Base-by-base conservation (phyloP, 177 flowering plant genomes). In the Vitis hybrid region DNA sequence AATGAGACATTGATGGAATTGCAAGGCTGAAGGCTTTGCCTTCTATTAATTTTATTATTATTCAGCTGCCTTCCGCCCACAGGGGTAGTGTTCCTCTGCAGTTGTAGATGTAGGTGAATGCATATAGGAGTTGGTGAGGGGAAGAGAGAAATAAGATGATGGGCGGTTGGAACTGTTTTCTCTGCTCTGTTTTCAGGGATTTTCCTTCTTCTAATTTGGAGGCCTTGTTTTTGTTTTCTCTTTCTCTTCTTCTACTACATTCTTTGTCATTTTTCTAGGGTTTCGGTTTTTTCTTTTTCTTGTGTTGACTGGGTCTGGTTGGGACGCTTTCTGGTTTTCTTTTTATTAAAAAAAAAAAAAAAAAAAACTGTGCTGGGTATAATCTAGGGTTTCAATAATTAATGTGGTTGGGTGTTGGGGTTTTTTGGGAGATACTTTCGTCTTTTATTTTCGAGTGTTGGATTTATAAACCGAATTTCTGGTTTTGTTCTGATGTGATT, bases 1-100 rank as follows among this genome's bases (percentile, higher is more conserved):
- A 72, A 75, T 75, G 74, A 30, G 60, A 69, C 72, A 55, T 64
- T 64, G 71, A 68, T 63, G 69, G 62, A 40, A 45, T 40, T 11
- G 55, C 56, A 55, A 60, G 48, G 48, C 48, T 40, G 48, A 40
- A 40, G 48, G 48, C 48, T 40, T 40, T 40, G 48, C 48, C 7
- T 40, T 40, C 5, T 5, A 40, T 40, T 40, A 5, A 40, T 40
- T 40, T 40, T 40, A 40, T 40, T 40, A 8, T 40, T 40, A 40
- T 40, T 40, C 48, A 40, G 48, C 9, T 40, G 0, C 48, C 48
- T 40, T 40, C 48, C 9, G 48, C 48, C 32, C 32, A 30, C 32
- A 30, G 32, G 0, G 32, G 32, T 30, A 30, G 32, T 30, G 32
- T 30, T 40, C 48, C 48, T 5, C 48, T 8, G 9, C 8, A 40